Evolutionary conservation across 345 rosid species (phyloP).

Genomic region (Noccaea bulbosa): DNA sequence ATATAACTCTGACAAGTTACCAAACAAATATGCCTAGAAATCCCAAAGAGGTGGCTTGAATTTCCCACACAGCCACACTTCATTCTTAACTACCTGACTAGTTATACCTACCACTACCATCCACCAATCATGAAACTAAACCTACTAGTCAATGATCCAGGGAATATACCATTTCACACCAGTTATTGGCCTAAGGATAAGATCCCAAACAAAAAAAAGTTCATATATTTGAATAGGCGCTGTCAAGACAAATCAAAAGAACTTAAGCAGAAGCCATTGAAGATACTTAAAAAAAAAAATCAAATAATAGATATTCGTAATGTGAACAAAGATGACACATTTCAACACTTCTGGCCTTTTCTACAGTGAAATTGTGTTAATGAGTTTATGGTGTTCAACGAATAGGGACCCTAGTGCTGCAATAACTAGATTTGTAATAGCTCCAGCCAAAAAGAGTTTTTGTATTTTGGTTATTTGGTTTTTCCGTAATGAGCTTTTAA

Average conservation of each 20-base stretch:
- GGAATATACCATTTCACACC: slow-evolving; percentile 16
- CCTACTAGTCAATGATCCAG: slow-evolving; percentile 28
- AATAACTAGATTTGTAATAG: slow-evolving; percentile 44
- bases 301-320: neutral
- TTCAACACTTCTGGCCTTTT: neutral
- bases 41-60: slow-evolving; percentile 36
- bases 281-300: neutral
- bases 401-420: slow-evolving; percentile 53
- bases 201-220: neutral
- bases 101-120: slow-evolving; percentile 40
- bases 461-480: slow-evolving; percentile 33
- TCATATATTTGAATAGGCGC: neutral
- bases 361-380: neutral
- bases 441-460: slow-evolving; percentile 30
- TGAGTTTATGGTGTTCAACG: slow-evolving; percentile 33
- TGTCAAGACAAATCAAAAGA: neutral
- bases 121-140: slow-evolving; percentile 37
- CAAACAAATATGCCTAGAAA: neutral
- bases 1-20: slow-evolving; percentile 17
- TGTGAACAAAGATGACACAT: slow-evolving; percentile 19
- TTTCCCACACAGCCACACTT: slow-evolving; percentile 40
- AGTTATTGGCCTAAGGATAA: slow-evolving; percentile 5
- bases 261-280: neutral
- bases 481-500: neutral
- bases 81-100: slow-evolving; percentile 25